A percentile compares a stretch with the other conserved stretches of the same genome.
These are phyloP conservation scores for Cutaneotrichosporon cyanovorans DNA, from an alignment of 1,284 basidiomycete species.

Conservation along the genomic window DNA sequence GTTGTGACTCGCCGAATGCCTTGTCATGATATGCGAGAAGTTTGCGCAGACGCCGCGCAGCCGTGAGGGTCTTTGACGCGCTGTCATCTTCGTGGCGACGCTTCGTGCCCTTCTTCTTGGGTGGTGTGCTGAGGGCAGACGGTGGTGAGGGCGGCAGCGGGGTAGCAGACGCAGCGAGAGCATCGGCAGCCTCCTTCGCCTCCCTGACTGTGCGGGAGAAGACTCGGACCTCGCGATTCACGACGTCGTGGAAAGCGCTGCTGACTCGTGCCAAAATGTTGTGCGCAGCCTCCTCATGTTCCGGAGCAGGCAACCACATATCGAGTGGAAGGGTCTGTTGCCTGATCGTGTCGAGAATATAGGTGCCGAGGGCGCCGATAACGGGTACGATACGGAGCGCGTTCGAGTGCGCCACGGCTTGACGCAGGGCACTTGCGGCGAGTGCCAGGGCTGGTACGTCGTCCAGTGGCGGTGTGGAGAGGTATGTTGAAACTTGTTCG, in stretches of 20 bases:
- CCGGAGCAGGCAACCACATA: slow-evolving; percentile 9
- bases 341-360: slow-evolving; percentile 13
- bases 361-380: slow-evolving; percentile 18
- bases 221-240: neutral
- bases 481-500: slow-evolving; percentile 2
- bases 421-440: slow-evolving; percentile 17
- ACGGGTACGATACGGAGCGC: slow-evolving; percentile 20
- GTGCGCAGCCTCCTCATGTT: neutral
- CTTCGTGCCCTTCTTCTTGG: slow-evolving; percentile 12
- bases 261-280: neutral
- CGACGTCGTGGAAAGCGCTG: neutral
- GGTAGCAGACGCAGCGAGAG: neutral
- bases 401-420: slow-evolving; percentile 13
- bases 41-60: too few relatives aligned
- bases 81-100: slow-evolving; percentile 19
- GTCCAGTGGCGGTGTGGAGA: slow-evolving; percentile 6
- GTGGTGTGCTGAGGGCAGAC: neutral
- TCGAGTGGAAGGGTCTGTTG: slow-evolving; percentile 7
- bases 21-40: too few relatives aligned
- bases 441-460: slow-evolving; percentile 5
- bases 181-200: slow-evolving; percentile 2
- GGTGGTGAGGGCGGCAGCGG: slow-evolving; percentile 1
- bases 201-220: neutral
- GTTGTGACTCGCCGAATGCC: too few relatives aligned
- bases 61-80: slow-evolving; percentile 24